A percentile compares a stretch with the other conserved stretches of the same genome.
Evolutionary conservation across 1,284 basidiomycete genomes (phyloP).

Genomic region (Farysia itapuensis): DNA sequence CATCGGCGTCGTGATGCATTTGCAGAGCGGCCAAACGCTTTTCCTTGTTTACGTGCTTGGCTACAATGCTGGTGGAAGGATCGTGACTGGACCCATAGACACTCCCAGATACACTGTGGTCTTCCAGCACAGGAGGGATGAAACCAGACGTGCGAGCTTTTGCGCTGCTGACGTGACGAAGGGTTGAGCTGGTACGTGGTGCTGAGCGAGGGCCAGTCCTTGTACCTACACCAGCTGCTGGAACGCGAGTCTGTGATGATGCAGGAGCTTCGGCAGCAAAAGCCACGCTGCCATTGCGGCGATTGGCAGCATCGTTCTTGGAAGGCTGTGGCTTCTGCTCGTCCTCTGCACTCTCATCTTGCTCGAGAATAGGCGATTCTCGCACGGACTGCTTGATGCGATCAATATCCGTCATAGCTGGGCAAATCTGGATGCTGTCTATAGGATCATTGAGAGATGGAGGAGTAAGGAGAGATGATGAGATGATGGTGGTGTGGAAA

Average conservation of each 20-base stretch:
- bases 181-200: conserved; percentile 40
- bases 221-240: conserved; percentile 44
- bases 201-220: conserved; percentile 44
- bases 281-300: conserved; percentile 1
- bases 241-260: conserved; percentile 19
- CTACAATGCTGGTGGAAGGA: conserved; percentile 23
- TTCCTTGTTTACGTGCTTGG: conserved; percentile 31
- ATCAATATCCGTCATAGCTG: too few species aligned
- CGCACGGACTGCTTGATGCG: too few species aligned
- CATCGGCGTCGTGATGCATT: conserved; percentile 18
- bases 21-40: conserved; percentile 24
- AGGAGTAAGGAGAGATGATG: too few species aligned
- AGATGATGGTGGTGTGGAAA: not conserved
- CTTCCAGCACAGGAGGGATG: conserved; percentile 35
- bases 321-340: not conserved
- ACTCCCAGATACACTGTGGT: conserved; percentile 18
- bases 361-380: too few species aligned
- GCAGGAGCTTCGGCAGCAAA: conserved; percentile 17
- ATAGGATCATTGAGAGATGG: too few species aligned
- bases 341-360: not conserved
- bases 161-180: conserved; percentile 37
- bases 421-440: too few species aligned
- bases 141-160: conserved; percentile 30
- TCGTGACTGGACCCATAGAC: conserved; percentile 9
- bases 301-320: not conserved